phyloP scores from a whole-genome alignment of 2,329 filamentous ascomycete genomes.

The Malbranchea cinnamomea region DNA sequence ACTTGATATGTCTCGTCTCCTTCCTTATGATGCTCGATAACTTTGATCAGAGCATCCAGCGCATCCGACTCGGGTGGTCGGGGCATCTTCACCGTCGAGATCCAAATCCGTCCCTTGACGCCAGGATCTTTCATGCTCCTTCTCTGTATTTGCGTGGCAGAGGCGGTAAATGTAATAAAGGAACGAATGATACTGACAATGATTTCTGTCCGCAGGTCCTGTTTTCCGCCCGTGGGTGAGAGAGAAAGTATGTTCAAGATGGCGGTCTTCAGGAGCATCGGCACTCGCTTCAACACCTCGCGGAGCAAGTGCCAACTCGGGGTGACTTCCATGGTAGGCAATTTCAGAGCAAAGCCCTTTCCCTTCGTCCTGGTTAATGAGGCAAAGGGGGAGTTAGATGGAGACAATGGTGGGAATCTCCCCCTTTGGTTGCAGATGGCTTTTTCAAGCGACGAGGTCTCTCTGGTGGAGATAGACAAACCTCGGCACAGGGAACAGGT shows the following conservation, averaged over 20 bases:
- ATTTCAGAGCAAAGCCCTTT: no score
- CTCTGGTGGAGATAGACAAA: no score
- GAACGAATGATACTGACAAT: constrained; percentile 57
- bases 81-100: constrained; percentile 53
- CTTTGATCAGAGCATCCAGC: constrained; percentile 22
- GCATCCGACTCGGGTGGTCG: constrained; percentile 38
- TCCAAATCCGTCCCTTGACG: constrained; percentile 69
- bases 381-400: no score
- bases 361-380: no score
- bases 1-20: constrained; percentile 25
- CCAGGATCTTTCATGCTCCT: constrained; percentile 47
- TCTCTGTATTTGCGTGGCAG: constrained; percentile 49
- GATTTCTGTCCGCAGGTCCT: constrained; percentile 63
- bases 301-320: constrained; percentile 18
- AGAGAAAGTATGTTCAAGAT: constrained; percentile 39
- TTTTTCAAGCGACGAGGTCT: no score
- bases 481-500: no score
- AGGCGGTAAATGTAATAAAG: constrained; percentile 36
- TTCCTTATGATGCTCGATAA: constrained; percentile 24
- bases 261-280: constrained; percentile 28
- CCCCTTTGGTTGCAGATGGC: no score
- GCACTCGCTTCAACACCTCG: constrained; percentile 24
- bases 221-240: constrained; percentile 57
- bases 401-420: no score
- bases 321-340: constrained; percentile 24